A percentile compares a stretch with the other conserved stretches of the same genome.
Evolutionary conservation across 345 rosid genomes (phyloP).

Genomic region (Syzygium oleosum): DNA sequence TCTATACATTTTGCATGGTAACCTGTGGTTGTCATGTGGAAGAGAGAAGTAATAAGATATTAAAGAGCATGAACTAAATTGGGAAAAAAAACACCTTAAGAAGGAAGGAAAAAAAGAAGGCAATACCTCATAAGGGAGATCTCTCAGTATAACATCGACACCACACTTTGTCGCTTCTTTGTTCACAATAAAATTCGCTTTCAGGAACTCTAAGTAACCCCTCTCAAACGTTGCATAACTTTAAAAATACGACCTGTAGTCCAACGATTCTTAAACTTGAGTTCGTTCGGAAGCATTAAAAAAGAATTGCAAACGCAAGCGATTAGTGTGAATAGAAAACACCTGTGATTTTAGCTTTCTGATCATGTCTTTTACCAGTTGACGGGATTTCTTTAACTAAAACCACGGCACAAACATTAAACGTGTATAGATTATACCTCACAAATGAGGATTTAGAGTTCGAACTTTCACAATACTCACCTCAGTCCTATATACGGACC

Average conservation of each 20-base stretch:
- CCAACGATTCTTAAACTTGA: too few species aligned
- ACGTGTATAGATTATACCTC: too few species aligned
- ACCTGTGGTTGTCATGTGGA: too few species aligned
- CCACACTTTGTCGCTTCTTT: constrained; percentile 24
- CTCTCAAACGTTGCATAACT: constrained; percentile 72
- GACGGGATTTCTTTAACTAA: constrained; percentile 60
- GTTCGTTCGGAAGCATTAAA: too few species aligned
- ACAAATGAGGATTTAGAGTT: too few species aligned
- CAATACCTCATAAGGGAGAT: too few species aligned
- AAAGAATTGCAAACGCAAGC: too few species aligned
- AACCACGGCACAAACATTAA: not conserved
- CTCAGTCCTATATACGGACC: not conserved
- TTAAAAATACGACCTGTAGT: constrained; percentile 74
- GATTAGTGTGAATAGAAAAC: constrained; percentile 12
- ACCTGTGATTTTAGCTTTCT: constrained; percentile 78
- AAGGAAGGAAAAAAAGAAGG: not conserved
- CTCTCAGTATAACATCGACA: too few species aligned
- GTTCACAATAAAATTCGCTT: constrained; percentile 11
- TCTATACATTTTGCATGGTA: too few species aligned
- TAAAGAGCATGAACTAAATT: too few species aligned
- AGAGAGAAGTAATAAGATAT: too few species aligned
- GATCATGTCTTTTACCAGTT: constrained; percentile 59
- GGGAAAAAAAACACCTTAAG: not conserved
- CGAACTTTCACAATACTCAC: too few species aligned
- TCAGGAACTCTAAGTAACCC: constrained; percentile 59